phyloP scores from a whole-genome alignment of 139 green algal species.

The Closterium sp. region DNA sequence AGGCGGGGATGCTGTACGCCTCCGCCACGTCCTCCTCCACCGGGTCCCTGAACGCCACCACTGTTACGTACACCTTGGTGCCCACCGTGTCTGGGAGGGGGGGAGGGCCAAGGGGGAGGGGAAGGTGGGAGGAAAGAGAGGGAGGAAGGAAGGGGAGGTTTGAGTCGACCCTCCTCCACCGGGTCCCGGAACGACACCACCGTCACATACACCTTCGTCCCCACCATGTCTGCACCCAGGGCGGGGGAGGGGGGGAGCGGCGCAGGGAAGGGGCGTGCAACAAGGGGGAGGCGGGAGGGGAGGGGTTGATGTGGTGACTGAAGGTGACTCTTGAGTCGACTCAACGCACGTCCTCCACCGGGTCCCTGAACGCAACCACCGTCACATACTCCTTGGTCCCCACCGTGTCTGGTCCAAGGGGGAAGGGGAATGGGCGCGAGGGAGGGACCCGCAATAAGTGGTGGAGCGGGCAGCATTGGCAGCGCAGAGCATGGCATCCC shows the following conservation, averaged over 20 bases:
- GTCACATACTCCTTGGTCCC: constrained; percentile 38
- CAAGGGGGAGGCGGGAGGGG: background rate
- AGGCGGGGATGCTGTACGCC: constrained; percentile 36
- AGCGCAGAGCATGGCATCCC: background rate
- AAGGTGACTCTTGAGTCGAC: no score
- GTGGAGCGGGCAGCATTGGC: background rate
- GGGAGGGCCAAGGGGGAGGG: background rate
- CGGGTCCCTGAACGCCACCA: constrained; percentile 37
- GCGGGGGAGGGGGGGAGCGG: background rate
- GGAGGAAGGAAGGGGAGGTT: no score
- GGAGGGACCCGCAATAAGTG: background rate
- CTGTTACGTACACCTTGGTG: constrained; percentile 37
- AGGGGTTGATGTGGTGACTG: no score
- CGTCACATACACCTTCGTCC: constrained; percentile 38
- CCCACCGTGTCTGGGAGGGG: constrained; percentile 12
- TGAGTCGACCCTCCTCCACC: constrained; percentile 48
- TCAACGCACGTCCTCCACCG: constrained; percentile 35
- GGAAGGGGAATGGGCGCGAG: background rate
- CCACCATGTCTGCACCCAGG: constrained; percentile 5
- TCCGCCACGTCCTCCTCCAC: constrained; percentile 46
- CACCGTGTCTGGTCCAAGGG: constrained; percentile 10
- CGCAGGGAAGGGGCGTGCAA: background rate
- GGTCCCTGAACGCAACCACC: constrained; percentile 37
- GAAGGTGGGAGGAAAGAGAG: background rate
- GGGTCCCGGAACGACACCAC: constrained; percentile 39